phyloP scores from a whole-genome alignment of 1,284 basidiomycete species.

The Trametes versicolor region DNA sequence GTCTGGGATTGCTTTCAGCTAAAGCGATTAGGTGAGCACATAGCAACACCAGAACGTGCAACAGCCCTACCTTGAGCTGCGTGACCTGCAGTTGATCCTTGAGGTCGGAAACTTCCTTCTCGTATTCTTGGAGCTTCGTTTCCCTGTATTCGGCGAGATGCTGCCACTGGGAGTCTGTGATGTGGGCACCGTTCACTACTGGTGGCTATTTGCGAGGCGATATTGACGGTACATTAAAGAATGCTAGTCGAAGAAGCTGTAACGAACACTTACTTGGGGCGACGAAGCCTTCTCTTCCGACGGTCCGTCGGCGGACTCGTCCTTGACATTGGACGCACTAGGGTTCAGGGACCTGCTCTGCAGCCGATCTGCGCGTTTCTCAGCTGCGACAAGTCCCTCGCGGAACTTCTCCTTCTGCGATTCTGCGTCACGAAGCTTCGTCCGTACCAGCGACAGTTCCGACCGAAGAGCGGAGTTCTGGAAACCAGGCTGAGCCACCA shows the following conservation, averaged over 20 bases:
- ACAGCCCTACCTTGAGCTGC: conserved; percentile 54
- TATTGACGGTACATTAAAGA: conserved; percentile 37
- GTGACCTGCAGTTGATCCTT: conserved; percentile 52
- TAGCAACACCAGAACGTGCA: not conserved
- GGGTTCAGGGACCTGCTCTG: conserved; percentile 69
- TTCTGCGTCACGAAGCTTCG: conserved; percentile 65
- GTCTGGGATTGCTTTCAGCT: conserved; percentile 58
- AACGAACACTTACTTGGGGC: conserved; percentile 61
- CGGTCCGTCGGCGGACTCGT: conserved; percentile 59
- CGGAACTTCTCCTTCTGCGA: conserved; percentile 64
- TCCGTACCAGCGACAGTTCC: conserved; percentile 67
- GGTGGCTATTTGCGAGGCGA: conserved; percentile 44
- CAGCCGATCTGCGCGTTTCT: conserved; percentile 79
- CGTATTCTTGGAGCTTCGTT: conserved; percentile 55
- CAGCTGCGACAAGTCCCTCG: conserved; percentile 67
- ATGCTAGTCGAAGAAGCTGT: conserved; percentile 49
- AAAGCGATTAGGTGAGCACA: conserved; percentile 20
- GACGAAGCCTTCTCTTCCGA: conserved; percentile 54
- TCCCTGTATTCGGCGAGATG: conserved; percentile 53
- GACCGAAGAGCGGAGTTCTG: conserved; percentile 69
- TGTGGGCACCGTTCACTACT: conserved; percentile 31
- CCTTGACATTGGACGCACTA: conserved; percentile 52
- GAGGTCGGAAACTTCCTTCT: conserved; percentile 53
- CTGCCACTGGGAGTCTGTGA: conserved; percentile 40
- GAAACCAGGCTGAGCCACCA: not conserved